These are phyloP conservation scores for Trichoderma virens DNA, from an alignment of 495 filamentous ascomycete species.

Conservation along the genomic window DNA sequence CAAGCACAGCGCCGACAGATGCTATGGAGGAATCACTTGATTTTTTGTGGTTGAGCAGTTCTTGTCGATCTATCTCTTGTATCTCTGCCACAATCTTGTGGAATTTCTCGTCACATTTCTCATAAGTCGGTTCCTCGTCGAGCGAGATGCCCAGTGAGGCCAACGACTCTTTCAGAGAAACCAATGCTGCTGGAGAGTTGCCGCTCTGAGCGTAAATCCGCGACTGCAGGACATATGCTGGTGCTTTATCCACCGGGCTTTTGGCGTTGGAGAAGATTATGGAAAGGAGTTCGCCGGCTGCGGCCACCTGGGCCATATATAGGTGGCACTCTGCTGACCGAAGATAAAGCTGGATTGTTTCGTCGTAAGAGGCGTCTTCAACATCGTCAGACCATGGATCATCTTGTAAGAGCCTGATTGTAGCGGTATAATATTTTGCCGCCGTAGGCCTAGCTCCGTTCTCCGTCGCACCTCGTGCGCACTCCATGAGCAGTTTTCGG, in stretches of 20 bases:
- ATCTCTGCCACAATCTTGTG: constrained; percentile 50
- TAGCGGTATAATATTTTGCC: constrained; percentile 66
- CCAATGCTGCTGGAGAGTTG: constrained; percentile 59
- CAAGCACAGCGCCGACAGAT: constrained; percentile 64
- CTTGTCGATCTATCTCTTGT: constrained; percentile 48
- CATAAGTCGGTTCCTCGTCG: constrained; percentile 56
- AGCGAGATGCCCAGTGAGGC: constrained; percentile 58
- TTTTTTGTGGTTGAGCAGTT: constrained; percentile 43
- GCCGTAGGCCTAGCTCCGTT: constrained; percentile 74
- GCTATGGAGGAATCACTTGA: constrained; percentile 47
- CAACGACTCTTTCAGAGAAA: constrained; percentile 58
- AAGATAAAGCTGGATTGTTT: constrained; percentile 67
- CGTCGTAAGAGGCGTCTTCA: constrained; percentile 75
- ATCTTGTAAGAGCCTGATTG: constrained; percentile 68
- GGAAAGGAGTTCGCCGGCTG: constrained; percentile 56
- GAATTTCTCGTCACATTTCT: constrained; percentile 69
- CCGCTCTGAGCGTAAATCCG: constrained; percentile 67
- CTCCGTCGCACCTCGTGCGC: constrained; percentile 66
- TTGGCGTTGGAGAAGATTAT: constrained; percentile 58
- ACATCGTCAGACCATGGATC: constrained; percentile 64
- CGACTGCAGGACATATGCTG: constrained; percentile 69
- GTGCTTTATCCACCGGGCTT: constrained; percentile 64
- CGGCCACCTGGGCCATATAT: constrained; percentile 58
- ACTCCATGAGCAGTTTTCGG: constrained; percentile 64
- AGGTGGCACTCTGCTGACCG: constrained; percentile 75